A percentile compares a stretch with the other conserved stretches of the same genome.
Conservation (phyloP, 352 stramenopile species). For the Globisporangium megalacanthum region DNA sequence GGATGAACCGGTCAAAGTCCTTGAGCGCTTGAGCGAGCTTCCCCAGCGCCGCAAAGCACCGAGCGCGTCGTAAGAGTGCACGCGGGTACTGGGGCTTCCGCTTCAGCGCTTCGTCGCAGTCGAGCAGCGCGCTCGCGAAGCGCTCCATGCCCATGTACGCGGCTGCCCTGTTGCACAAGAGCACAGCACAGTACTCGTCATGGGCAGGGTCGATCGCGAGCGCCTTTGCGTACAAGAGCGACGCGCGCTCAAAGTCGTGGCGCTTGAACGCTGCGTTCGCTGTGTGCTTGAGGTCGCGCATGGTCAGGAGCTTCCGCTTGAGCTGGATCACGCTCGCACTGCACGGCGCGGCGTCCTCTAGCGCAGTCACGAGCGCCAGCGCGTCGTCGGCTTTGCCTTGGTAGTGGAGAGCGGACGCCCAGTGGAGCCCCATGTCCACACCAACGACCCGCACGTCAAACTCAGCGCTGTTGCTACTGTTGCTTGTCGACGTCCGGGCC, state of each 20-base stretch:
- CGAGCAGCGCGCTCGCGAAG: conserved; percentile 57
- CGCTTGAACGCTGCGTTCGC: conserved; percentile 67
- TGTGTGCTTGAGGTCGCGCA: conserved; percentile 61
- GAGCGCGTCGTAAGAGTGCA: conserved; percentile 57
- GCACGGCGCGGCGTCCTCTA: conserved; percentile 60
- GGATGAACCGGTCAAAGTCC: conserved; percentile 75
- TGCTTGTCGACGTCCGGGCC: background rate
- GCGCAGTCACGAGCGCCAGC: conserved; percentile 37
- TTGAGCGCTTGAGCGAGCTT: conserved; percentile 55
- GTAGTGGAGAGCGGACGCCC: conserved; percentile 62
- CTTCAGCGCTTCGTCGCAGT: conserved; percentile 70
- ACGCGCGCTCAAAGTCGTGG: conserved; percentile 44
- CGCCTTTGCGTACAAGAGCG: conserved; percentile 59
- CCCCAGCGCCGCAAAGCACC: conserved; percentile 56
- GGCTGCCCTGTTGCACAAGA: conserved; percentile 80
- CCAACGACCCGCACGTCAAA: conserved; percentile 45
- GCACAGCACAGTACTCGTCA: conserved; percentile 68
- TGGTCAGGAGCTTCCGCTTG: conserved; percentile 55
- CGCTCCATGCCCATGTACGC: conserved; percentile 69
- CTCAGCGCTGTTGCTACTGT: conserved; percentile 17
- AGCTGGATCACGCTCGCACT: conserved; percentile 69
- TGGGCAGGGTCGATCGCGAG: conserved; percentile 58
- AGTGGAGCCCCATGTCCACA: conserved; percentile 57
- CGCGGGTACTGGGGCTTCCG: conserved; percentile 54
- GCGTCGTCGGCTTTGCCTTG: conserved; percentile 64